A percentile compares a stretch with the other conserved stretches of the same genome.
Conservation (phyloP, 2,329 filamentous ascomycete genomes). For the Didymella pomorum region DNA sequence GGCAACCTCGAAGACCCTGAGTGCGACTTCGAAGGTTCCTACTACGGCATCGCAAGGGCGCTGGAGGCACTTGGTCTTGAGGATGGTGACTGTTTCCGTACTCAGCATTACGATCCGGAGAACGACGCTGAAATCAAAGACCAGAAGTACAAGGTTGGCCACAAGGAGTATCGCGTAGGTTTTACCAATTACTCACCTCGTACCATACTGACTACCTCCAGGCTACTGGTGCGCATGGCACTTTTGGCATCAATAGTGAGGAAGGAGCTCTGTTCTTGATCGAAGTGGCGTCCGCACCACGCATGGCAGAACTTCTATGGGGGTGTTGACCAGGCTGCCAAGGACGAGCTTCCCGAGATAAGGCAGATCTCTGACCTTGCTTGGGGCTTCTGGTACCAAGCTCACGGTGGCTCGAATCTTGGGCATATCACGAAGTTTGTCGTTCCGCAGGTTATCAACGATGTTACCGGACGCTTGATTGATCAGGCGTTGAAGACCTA, state of each 20-base stretch:
- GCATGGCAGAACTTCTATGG: slow-evolving; percentile 2
- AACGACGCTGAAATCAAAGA: slow-evolving; percentile 1
- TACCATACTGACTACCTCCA: background rate
- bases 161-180: slow-evolving; percentile 11
- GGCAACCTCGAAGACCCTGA: slow-evolving; percentile 8
- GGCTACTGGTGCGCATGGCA: slow-evolving; percentile 16
- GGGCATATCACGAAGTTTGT: slow-evolving; percentile 21
- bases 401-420: slow-evolving; percentile 2
- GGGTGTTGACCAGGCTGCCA: background rate
- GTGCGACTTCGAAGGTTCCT: slow-evolving; percentile 16
- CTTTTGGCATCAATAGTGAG: slow-evolving; percentile 18
- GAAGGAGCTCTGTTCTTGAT: slow-evolving; percentile 21
- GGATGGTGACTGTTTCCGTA: slow-evolving; percentile 11
- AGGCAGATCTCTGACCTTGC: slow-evolving; percentile 22
- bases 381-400: slow-evolving; percentile 21
- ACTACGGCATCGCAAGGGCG: slow-evolving; percentile 6
- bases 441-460: slow-evolving; percentile 11
- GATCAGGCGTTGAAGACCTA: slow-evolving; percentile 2
- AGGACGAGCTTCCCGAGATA: slow-evolving; percentile 6
- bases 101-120: slow-evolving; percentile 6
- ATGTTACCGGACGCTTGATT: slow-evolving; percentile 2
- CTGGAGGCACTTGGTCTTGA: slow-evolving; percentile 12
- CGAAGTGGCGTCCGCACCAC: slow-evolving; percentile 9
- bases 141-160: slow-evolving; percentile 17
- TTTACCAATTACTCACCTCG: background rate